phyloP scores from a whole-genome alignment of 345 rosid genomes.

The Citrus glauca region DNA sequence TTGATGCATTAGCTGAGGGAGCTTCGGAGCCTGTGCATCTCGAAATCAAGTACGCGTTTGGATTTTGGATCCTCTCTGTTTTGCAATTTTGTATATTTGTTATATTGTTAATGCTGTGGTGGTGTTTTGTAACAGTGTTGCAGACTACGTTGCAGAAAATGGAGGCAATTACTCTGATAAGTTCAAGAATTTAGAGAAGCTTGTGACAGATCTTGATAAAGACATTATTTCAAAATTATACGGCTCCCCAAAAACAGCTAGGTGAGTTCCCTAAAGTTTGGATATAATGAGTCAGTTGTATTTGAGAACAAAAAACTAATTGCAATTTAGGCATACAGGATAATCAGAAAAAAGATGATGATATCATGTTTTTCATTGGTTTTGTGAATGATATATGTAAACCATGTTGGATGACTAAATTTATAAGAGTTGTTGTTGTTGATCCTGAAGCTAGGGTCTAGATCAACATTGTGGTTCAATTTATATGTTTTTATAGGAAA shows the following conservation, averaged over 20 bases:
- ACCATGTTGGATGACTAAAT: not conserved
- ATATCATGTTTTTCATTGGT: no score
- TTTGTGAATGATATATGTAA: no score
- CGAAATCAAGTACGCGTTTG: slow-evolving; percentile 51
- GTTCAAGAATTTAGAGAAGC: slow-evolving; percentile 54
- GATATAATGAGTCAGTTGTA: not conserved
- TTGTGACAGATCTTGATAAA: slow-evolving; percentile 47
- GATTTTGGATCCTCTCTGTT: not conserved
- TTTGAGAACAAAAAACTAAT: not conserved
- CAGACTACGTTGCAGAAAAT: slow-evolving; percentile 44
- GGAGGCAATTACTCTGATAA: slow-evolving; percentile 47
- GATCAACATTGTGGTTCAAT: not conserved
- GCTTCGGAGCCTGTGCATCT: slow-evolving; percentile 55
- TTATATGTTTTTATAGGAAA: not conserved
- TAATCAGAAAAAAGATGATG: not conserved
- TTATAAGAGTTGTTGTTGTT: not conserved
- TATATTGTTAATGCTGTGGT: not conserved
- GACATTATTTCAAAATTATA: slow-evolving; percentile 47
- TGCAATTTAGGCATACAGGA: not conserved
- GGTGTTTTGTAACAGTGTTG: slow-evolving; percentile 39
- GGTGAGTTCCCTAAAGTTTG: slow-evolving; percentile 30
- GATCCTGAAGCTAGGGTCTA: not conserved
- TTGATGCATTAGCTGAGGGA: slow-evolving; percentile 58
- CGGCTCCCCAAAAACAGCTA: slow-evolving; percentile 19
- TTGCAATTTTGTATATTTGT: not conserved